Evolutionary conservation across 805 yeast species (phyloP).

Genomic region (Yamadazyma ubonensis): DNA sequence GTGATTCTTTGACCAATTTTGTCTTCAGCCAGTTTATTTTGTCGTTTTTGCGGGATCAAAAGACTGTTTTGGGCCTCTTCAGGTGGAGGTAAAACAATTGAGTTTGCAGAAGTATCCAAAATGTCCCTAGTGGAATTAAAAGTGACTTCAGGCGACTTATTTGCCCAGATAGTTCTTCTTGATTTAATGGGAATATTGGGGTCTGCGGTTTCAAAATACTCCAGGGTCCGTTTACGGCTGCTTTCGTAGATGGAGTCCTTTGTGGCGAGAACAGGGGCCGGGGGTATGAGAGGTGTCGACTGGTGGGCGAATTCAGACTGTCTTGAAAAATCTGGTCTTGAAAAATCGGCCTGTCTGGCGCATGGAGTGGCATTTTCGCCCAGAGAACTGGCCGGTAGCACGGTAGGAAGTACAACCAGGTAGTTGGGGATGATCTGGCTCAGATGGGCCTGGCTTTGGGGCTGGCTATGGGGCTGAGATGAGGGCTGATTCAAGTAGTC

Average conservation of each 20-base stretch:
- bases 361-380: background rate
- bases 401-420: no score
- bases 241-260: constrained; percentile 12
- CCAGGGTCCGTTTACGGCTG: constrained; percentile 21
- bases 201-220: constrained; percentile 25
- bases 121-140: constrained; percentile 2
- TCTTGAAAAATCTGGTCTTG: no score
- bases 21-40: constrained; percentile 1
- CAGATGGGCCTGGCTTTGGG: background rate
- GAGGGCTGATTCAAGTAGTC: background rate
- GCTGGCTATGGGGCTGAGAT: no score
- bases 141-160: background rate
- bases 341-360: no score
- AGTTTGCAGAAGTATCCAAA: constrained; percentile 10
- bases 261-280: constrained; percentile 24
- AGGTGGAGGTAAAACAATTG: constrained; percentile 36
- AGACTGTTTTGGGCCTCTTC: constrained; percentile 12
- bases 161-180: constrained; percentile 5
- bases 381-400: background rate
- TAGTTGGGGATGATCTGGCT: no score
- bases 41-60: constrained; percentile 31
- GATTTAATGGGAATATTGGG: constrained; percentile 23
- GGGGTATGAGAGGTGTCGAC: constrained; percentile 23
- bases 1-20: constrained; percentile 30
- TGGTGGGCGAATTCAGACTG: constrained; percentile 11